Evolutionary conservation across 2,329 filamentous ascomycete species (phyloP), one percentile per base, ranked within the genome.

Genomic region (Shiraia sp.): DNA sequence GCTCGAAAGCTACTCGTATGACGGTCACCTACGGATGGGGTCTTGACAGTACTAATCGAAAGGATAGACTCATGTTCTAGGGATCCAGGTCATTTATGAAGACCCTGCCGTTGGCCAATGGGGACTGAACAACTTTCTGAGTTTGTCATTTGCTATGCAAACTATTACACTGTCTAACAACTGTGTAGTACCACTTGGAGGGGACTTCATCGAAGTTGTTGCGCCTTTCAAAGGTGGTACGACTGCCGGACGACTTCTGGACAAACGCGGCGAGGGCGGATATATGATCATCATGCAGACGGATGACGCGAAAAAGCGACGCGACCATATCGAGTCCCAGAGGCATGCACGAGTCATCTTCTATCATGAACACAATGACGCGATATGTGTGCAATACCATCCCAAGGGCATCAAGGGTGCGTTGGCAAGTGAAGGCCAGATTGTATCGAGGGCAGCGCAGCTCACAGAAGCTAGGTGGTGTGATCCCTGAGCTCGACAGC

Each of bases 261-360:
- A 64, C 2, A 75, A 73, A 51, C 63, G 66, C 22, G 71, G 72
- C 8, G 69, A 75, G 40, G 72, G 73, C 6, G 73, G 74, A 3
- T 76, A 75, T 50, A 76, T 76, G 72, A 66, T 75, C 40, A 75
- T 75, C 36, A 75, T 76, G 73, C 73, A 76, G 47, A 75, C 68
- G 2, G 49, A 57, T 8, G 67, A 74, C 35, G 73, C 74, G 6
- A 51, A 45, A 14, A 57, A 58, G 32, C 62, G 69, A 15, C 63
- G 67, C 16, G 46, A 61, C 34, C 57, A 70, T 43, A 72, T 77
- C 19, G 65, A 72, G 36, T 47, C 56, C 0, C 59, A 62, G 2
- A 47, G 51, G 0, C 46, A 74, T 15, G 55, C 59, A 0, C 72
- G 64, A 30, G 66, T 73, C 2, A 73, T 75, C 5, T 71, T 62